phyloP scores from a whole-genome alignment of 2,329 filamentous ascomycete genomes.

The Lizonia empirigonia region DNA sequence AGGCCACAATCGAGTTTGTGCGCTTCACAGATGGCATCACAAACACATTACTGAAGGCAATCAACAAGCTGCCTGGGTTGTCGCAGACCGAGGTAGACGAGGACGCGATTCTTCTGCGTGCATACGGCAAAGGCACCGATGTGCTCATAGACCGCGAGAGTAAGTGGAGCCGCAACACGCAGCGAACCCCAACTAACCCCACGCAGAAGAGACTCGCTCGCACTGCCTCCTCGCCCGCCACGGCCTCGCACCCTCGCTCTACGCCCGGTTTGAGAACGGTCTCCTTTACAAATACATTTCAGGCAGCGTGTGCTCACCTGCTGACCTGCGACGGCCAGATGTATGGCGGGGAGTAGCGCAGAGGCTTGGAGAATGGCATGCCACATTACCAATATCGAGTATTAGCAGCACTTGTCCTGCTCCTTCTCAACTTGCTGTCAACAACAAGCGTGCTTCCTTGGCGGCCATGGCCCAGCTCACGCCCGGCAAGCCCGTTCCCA shows the following conservation, averaged over 20 bases:
- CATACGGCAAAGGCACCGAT: slow-evolving; percentile 93
- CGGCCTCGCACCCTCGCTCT: slow-evolving; percentile 80
- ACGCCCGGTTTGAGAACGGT: slow-evolving; percentile 93
- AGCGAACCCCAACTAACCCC: not conserved
- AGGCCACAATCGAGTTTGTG: slow-evolving; percentile 79
- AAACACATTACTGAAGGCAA: slow-evolving; percentile 85
- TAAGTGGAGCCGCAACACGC: slow-evolving; percentile 50
- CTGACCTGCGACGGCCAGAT: slow-evolving; percentile 75
- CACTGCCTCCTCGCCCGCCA: slow-evolving; percentile 87
- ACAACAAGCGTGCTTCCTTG: slow-evolving; percentile 46
- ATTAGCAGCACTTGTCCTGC: slow-evolving; percentile 51
- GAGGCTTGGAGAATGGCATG: slow-evolving; percentile 92
- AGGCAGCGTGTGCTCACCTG: slow-evolving; percentile 77
- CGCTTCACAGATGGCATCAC: slow-evolving; percentile 98
- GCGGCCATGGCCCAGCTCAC: slow-evolving; percentile 52
- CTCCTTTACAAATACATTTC: slow-evolving; percentile 92
- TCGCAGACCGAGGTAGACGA: slow-evolving; percentile 79
- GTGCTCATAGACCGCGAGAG: slow-evolving; percentile 95
- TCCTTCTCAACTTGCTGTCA: slow-evolving; percentile 36
- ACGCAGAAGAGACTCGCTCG: slow-evolving; percentile 64
- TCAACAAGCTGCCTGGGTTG: slow-evolving; percentile 70
- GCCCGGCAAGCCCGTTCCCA: slow-evolving; percentile 75
- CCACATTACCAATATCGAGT: slow-evolving; percentile 63
- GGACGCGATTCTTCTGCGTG: slow-evolving; percentile 85
- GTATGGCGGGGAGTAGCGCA: slow-evolving; percentile 85